Evolutionary conservation across 768 basidiomycete genomes (phyloP).

Genomic region (Russula olivacea): DNA sequence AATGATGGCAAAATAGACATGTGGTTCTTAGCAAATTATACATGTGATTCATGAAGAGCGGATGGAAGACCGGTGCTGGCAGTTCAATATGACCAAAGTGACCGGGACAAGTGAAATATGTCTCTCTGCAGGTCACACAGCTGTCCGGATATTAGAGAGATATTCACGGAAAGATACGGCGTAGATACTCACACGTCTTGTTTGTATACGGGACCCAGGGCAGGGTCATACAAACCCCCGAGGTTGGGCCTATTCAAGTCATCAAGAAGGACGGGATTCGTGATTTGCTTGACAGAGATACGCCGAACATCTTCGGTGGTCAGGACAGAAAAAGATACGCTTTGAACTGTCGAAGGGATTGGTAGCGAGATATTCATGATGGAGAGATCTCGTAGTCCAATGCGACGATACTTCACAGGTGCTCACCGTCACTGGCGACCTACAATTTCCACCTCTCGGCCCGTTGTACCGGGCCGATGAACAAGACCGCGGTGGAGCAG

Average conservation of each 20-base stretch:
- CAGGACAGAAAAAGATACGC: conserved; percentile 91
- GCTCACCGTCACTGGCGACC: neutral
- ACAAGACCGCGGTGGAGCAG: too few relatives aligned
- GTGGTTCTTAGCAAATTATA: conserved; percentile 80
- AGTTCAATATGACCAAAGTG: conserved; percentile 98
- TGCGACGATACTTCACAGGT: neutral
- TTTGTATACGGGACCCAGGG: conserved; percentile 82
- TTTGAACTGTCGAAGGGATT: conserved; percentile 75
- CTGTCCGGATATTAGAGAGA: conserved; percentile 39
- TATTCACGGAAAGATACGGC: conserved; percentile 5
- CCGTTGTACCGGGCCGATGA: neutral
- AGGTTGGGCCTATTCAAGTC: conserved; percentile 87
- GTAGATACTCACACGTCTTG: conserved; percentile 75
- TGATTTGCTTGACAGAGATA: conserved; percentile 96
- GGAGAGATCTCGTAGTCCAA: neutral
- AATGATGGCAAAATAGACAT: conserved; percentile 92
- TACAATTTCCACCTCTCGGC: neutral
- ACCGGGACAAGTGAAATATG: conserved; percentile 92
- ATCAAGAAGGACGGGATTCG: conserved; percentile 89
- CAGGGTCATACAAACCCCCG: conserved; percentile 92
- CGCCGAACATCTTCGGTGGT: conserved; percentile 80
- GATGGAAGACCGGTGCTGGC: conserved; percentile 92
- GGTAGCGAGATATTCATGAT: conserved; percentile 84
- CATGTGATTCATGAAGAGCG: conserved; percentile 89
- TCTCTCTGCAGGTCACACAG: conserved; percentile 88